Conservation (phyloP, 306 rosid species). For the Vicia villosa region DNA sequence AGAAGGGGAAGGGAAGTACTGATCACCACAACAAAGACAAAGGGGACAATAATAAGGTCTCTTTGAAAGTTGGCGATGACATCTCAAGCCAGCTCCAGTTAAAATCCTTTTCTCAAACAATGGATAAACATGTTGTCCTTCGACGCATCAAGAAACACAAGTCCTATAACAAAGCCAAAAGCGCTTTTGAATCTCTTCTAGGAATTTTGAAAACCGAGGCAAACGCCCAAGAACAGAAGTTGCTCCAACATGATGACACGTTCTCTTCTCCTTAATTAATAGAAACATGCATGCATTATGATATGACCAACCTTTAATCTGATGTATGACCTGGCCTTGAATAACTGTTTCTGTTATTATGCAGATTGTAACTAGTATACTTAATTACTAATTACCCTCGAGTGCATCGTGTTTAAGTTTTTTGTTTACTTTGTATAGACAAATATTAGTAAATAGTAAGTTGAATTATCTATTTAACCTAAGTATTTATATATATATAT, state of each 20-base stretch:
- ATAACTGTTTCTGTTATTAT: not conserved
- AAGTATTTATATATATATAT: no score
- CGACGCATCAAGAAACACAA: conserved; percentile 65
- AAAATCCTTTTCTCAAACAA: conserved; percentile 43
- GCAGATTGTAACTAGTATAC: not conserved
- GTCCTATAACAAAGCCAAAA: conserved; percentile 49
- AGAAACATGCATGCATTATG: conserved; percentile 3
- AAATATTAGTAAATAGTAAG: no score
- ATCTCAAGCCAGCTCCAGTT: conserved; percentile 58
- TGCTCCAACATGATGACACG: conserved; percentile 55
- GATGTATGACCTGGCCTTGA: not conserved
- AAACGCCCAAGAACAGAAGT: conserved; percentile 30
- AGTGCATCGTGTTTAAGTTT: not conserved
- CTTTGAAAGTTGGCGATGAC: not conserved
- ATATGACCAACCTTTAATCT: not conserved
- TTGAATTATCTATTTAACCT: no score
- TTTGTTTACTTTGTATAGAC: no score
- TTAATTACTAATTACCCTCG: not conserved
- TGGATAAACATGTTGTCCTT: conserved; percentile 63
- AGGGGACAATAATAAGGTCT: conserved; percentile 29
- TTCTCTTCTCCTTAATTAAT: conserved; percentile 15
- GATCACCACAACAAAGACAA: not conserved
- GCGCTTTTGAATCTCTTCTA: conserved; percentile 45
- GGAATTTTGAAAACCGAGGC: not conserved
- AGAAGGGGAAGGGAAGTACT: conserved; percentile 40